Evolutionary conservation across 2,329 filamentous ascomycete genomes (phyloP).

Genomic region (Cercospora sp.): DNA sequence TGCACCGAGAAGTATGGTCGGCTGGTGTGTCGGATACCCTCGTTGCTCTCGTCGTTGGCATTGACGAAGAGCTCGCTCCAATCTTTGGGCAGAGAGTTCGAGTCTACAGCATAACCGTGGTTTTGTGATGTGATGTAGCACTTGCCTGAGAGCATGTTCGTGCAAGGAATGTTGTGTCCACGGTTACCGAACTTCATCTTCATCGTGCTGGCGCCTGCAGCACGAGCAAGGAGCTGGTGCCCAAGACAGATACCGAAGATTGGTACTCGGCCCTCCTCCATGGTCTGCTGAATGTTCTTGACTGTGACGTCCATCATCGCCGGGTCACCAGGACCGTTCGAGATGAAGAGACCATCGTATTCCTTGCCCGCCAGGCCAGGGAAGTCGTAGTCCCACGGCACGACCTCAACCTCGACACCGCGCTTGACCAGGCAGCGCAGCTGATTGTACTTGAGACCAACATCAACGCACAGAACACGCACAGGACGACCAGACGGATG

Average conservation of each 20-base stretch:
- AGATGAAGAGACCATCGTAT: conserved; percentile 96
- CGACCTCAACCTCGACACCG: conserved; percentile 90
- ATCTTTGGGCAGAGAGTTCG: conserved; percentile 68
- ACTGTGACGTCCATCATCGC: conserved; percentile 79
- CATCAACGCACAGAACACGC: conserved; percentile 88
- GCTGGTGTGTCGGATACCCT: conserved; percentile 85
- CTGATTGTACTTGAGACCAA: conserved; percentile 98
- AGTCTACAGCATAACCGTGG: conserved; percentile 92
- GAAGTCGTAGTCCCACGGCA: conserved; percentile 96
- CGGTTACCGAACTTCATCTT: conserved; percentile 99
- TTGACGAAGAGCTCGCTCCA: conserved; percentile 98
- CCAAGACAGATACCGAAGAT: conserved; percentile 96
- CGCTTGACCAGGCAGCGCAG: conserved; percentile 86
- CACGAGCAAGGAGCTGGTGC: conserved; percentile 87
- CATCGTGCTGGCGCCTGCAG: conserved; percentile 77
- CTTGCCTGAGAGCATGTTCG: conserved; percentile 89
- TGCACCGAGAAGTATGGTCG: conserved; percentile 99
- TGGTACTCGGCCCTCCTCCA: conserved; percentile 77
- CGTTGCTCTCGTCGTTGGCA: conserved; percentile 96
- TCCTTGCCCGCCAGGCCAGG: conserved; percentile 71
- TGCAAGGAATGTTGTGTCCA: conserved; percentile 97
- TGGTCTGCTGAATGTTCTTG: conserved; percentile 72
- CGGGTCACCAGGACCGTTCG: conserved; percentile 95
- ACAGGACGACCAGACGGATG: conserved; percentile 86
- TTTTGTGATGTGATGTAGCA: conserved; percentile 99